Conservation (phyloP, 352 stramenopile species). For the Pythium oligandrum region DNA sequence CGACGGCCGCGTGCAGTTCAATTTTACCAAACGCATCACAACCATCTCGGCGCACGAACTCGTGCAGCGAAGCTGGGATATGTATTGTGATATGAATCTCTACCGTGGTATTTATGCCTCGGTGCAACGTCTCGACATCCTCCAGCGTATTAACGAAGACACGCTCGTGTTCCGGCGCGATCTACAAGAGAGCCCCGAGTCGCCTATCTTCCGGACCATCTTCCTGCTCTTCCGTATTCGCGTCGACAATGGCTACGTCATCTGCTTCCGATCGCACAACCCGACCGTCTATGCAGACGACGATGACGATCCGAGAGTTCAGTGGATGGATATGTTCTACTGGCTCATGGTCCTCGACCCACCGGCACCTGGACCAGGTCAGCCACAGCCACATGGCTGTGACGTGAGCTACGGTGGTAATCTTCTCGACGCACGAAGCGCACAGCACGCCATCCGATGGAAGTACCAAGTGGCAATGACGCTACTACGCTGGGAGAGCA, state of each 20-base stretch:
- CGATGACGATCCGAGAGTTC: slow-evolving; percentile 55
- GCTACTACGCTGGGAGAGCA: slow-evolving; percentile 73
- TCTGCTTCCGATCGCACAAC: slow-evolving; percentile 72
- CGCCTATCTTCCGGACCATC: slow-evolving; percentile 70
- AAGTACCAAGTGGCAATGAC: slow-evolving; percentile 84
- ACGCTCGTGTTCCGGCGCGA: slow-evolving; percentile 71
- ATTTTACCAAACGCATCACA: slow-evolving; percentile 70
- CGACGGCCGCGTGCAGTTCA: slow-evolving; percentile 70
- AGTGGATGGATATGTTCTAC: slow-evolving; percentile 82
- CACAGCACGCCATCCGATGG: slow-evolving; percentile 61
- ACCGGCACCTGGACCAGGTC: slow-evolving; percentile 7
- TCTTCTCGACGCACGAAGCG: slow-evolving; percentile 51
- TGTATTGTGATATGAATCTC: slow-evolving; percentile 74
- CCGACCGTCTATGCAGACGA: slow-evolving; percentile 43
- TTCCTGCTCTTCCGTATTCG: slow-evolving; percentile 70
- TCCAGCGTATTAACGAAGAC: slow-evolving; percentile 75
- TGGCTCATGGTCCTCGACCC: slow-evolving; percentile 68
- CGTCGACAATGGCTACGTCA: slow-evolving; percentile 51
- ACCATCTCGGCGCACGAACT: slow-evolving; percentile 60
- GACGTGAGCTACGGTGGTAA: slow-evolving; percentile 73
- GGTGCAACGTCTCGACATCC: slow-evolving; percentile 74
- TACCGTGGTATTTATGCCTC: slow-evolving; percentile 77
- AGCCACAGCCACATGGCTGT: slow-evolving; percentile 18
- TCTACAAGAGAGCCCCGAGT: slow-evolving; percentile 49
- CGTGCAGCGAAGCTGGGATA: slow-evolving; percentile 71